A percentile compares a stretch with the other conserved stretches of the same genome.
phyloP scores from a whole-genome alignment of 768 basidiomycete species.

The Serendipita indica region DNA sequence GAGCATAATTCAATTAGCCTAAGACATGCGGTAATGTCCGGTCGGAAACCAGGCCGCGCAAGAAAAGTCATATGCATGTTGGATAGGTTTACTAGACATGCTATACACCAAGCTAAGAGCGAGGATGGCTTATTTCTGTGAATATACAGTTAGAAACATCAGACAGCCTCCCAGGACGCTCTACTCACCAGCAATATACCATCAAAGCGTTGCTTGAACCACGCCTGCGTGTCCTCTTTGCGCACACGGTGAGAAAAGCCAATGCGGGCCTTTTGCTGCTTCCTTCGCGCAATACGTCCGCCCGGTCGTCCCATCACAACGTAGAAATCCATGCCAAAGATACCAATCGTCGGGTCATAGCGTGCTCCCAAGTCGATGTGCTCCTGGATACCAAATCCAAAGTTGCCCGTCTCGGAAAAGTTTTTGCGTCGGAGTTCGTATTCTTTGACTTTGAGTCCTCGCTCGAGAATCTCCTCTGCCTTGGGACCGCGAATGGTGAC shows the following conservation, averaged over 20 bases:
- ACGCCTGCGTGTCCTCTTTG: constrained; percentile 92
- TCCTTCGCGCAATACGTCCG: constrained; percentile 78
- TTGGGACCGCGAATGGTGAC: constrained; percentile 99
- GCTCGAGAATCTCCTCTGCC: constrained; percentile 98
- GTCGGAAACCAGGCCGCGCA: no score
- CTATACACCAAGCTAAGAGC: background rate
- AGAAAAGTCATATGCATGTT: no score
- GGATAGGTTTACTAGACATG: no score
- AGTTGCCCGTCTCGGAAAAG: constrained; percentile 98
- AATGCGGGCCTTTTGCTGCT: constrained; percentile 72
- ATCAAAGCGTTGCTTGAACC: constrained; percentile 99
- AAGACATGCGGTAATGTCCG: no score
- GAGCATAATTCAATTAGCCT: no score
- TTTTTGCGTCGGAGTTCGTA: constrained; percentile 95
- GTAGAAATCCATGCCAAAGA: constrained; percentile 99
- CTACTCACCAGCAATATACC: constrained; percentile 81
- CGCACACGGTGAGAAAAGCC: constrained; percentile 82
- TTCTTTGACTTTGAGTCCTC: constrained; percentile 98
- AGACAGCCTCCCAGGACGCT: no score
- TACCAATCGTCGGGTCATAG: constrained; percentile 97
- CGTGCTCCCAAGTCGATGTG: constrained; percentile 98
- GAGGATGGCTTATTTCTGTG: background rate
- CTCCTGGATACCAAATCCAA: constrained; percentile 98
- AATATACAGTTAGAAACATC: background rate
- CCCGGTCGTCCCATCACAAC: constrained; percentile 96